Conservation (phyloP, 2,329 filamentous ascomycete genomes). For the Samsoniella hepiali region DNA sequence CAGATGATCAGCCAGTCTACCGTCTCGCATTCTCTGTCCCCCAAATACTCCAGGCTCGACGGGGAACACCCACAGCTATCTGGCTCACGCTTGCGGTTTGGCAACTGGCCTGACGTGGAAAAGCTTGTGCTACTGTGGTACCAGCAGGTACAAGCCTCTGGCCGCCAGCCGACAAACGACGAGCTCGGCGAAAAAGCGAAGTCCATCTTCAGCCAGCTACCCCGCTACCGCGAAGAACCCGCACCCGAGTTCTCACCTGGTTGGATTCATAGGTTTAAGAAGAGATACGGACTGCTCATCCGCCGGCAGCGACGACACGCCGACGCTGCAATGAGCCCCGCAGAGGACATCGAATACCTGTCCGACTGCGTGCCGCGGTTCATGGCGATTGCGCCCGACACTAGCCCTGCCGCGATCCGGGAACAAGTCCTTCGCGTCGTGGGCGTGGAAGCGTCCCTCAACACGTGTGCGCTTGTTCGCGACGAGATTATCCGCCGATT, state of each 20-base stretch:
- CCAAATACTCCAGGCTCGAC: conserved; percentile 60
- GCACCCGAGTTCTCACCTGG: conserved; percentile 61
- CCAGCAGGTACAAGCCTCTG: conserved; percentile 48
- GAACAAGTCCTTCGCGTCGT: conserved; percentile 55
- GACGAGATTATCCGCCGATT: conserved; percentile 52
- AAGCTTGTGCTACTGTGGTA: conserved; percentile 56
- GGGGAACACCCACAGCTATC: conserved; percentile 57
- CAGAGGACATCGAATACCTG: conserved; percentile 57
- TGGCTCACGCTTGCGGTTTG: conserved; percentile 59
- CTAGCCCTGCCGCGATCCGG: conserved; percentile 56
- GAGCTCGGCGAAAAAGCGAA: conserved; percentile 62
- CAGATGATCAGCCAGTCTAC: conserved; percentile 62
- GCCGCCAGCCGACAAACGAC: conserved; percentile 59
- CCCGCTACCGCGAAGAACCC: conserved; percentile 58
- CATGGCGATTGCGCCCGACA: conserved; percentile 56
- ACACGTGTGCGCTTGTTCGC: conserved; percentile 54
- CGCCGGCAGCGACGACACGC: conserved; percentile 53
- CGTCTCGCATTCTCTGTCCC: conserved; percentile 59
- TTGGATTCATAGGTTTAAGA: conserved; percentile 64
- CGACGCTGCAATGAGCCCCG: conserved; percentile 44
- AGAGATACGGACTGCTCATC: conserved; percentile 57
- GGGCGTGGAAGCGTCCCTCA: conserved; percentile 52
- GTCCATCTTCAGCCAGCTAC: conserved; percentile 54
- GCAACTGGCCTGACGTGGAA: conserved; percentile 63
- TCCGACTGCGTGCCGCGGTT: conserved; percentile 58